phyloP scores from a whole-genome alignment of 306 rosid genomes.

The Fragaria nilgerrensis region DNA sequence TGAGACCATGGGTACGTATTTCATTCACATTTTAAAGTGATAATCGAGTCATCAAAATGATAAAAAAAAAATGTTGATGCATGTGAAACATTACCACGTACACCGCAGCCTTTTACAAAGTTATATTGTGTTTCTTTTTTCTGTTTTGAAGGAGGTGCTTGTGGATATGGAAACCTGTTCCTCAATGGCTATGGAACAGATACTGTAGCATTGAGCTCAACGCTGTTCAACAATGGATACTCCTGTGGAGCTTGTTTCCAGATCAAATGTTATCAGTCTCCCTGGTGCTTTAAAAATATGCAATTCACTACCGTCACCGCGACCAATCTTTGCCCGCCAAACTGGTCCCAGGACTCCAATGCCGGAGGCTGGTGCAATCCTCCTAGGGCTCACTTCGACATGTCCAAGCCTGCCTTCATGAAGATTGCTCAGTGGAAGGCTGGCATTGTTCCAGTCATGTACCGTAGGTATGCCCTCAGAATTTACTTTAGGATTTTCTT shows the following conservation, averaged over 20 bases:
- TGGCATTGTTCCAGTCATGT: constrained; percentile 74
- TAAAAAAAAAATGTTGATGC: no score
- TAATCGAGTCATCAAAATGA: no score
- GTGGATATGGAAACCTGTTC: constrained; percentile 85
- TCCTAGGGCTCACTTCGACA: constrained; percentile 78
- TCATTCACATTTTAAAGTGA: no score
- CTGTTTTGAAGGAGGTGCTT: constrained; percentile 66
- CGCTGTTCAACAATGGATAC: constrained; percentile 76
- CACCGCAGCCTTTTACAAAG: no score
- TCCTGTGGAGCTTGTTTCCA: constrained; percentile 84
- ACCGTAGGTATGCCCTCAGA: constrained; percentile 55
- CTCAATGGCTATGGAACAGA: constrained; percentile 74
- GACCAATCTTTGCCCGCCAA: constrained; percentile 88
- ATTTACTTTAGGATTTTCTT: not conserved
- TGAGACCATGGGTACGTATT: constrained; percentile 68
- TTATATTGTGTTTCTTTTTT: not conserved
- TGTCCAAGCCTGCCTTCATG: constrained; percentile 94
- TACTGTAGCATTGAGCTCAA: constrained; percentile 75
- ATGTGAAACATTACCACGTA: no score
- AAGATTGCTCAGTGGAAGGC: constrained; percentile 71
- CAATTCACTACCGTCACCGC: constrained; percentile 67
- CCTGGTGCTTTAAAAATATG: constrained; percentile 43
- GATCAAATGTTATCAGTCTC: constrained; percentile 58
- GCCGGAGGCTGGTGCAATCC: constrained; percentile 98
- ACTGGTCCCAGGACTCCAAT: constrained; percentile 67